Evolutionary conservation across 2,329 filamentous ascomycete genomes (phyloP).

Genomic region (Magnaporthiopsis incrustans): DNA sequence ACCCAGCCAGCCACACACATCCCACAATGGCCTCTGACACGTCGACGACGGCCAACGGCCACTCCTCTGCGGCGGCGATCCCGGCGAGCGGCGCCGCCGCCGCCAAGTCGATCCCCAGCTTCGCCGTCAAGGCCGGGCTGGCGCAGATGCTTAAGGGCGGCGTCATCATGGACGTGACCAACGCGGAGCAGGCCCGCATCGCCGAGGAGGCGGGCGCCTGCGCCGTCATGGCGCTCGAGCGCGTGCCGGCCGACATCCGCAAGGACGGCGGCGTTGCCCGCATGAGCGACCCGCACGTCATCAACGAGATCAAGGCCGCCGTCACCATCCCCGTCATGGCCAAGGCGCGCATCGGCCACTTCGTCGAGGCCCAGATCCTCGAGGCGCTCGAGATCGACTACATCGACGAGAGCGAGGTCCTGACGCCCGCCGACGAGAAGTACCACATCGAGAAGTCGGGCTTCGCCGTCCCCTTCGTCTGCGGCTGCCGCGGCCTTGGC

Average conservation of each 20-base stretch:
- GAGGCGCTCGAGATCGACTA: constrained; percentile 94
- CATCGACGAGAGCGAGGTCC: constrained; percentile 95
- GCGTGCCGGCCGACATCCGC: constrained; percentile 93
- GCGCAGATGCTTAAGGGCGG: constrained; percentile 98
- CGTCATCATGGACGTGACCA: constrained; percentile 98
- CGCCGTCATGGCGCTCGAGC: constrained; percentile 97
- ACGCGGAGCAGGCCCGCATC: constrained; percentile 88
- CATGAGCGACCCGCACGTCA: constrained; percentile 94
- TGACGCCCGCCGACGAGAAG: constrained; percentile 85
- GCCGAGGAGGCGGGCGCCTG: constrained; percentile 93
- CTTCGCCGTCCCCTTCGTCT: constrained; percentile 87
- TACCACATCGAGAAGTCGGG: constrained; percentile 86
- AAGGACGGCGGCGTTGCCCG: constrained; percentile 86
- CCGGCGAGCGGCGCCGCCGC: constrained; percentile 19
- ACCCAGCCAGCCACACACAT: not conserved
- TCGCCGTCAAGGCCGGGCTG: constrained; percentile 88
- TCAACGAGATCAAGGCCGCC: constrained; percentile 87
- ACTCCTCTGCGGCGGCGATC: constrained; percentile 14
- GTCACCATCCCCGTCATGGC: constrained; percentile 99
- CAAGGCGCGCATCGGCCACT: constrained; percentile 94
- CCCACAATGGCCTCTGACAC: constrained; percentile 17
- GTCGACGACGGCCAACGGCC: constrained; percentile 13
- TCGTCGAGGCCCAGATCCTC: constrained; percentile 97
- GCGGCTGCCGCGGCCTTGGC: constrained; percentile 87
- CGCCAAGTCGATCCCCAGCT: constrained; percentile 41